Evolutionary conservation across 345 rosid species (phyloP).

Genomic region (Hirschfeldia incana): DNA sequence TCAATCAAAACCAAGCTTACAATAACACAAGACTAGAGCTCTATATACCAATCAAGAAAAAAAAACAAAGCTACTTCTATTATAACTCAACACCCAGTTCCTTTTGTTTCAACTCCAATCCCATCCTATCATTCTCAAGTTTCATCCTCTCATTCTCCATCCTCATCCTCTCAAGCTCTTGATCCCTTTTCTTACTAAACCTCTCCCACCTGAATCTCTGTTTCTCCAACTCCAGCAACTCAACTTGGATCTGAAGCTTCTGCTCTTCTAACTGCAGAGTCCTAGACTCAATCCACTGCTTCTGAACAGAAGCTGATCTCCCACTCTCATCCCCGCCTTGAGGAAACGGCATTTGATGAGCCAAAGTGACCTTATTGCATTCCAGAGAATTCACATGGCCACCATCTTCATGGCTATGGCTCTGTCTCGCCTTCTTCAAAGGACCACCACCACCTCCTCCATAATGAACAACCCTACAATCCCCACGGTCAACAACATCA

Average conservation of each 20-base stretch:
- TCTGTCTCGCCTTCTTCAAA: slow-evolving; percentile 62
- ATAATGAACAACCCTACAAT: slow-evolving; percentile 42
- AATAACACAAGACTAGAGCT: background rate
- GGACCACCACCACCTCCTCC: slow-evolving; percentile 49
- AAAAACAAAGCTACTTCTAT: background rate
- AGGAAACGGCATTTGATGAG: slow-evolving; percentile 44
- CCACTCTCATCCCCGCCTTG: slow-evolving; percentile 51
- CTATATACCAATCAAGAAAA: slow-evolving; percentile 21
- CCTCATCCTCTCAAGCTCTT: slow-evolving; percentile 69
- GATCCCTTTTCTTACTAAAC: slow-evolving; percentile 76
- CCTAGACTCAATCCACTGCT: slow-evolving; percentile 69
- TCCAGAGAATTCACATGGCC: slow-evolving; percentile 26
- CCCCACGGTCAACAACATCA: slow-evolving; percentile 52
- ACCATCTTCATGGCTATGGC: slow-evolving; percentile 53
- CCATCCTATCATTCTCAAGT: slow-evolving; percentile 82
- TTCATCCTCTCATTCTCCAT: slow-evolving; percentile 89
- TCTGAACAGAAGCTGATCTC: slow-evolving; percentile 57
- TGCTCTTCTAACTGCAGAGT: slow-evolving; percentile 76
- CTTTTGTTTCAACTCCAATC: slow-evolving; percentile 67
- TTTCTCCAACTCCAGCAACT: slow-evolving; percentile 82
- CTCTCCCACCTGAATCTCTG: slow-evolving; percentile 85
- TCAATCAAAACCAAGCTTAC: slow-evolving; percentile 1
- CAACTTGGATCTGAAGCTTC: slow-evolving; percentile 71
- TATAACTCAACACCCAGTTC: slow-evolving; percentile 29
- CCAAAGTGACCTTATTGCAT: slow-evolving; percentile 30